phyloP scores from a whole-genome alignment of 2,329 filamentous ascomycete species.

The Aspergillus latus region DNA sequence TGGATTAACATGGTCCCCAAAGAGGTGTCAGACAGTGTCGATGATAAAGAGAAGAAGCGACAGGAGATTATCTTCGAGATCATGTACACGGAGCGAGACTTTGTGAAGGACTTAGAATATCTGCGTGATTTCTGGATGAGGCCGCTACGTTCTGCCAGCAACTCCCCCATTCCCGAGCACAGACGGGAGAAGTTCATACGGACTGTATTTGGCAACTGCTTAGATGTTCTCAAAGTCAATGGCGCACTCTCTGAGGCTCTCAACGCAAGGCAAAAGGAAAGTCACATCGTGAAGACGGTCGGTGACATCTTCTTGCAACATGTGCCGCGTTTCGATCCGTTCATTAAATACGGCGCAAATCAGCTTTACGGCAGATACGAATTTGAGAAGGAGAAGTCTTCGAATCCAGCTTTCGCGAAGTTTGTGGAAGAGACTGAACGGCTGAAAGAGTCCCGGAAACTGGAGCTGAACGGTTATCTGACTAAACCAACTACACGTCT shows the following conservation, averaged over 20 bases:
- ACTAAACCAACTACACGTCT: slow-evolving; percentile 96
- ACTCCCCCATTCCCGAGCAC: slow-evolving; percentile 84
- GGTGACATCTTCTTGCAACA: slow-evolving; percentile 94
- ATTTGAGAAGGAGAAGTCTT: slow-evolving; percentile 91
- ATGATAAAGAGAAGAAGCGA: slow-evolving; percentile 91
- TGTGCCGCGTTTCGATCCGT: slow-evolving; percentile 89
- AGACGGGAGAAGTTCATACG: slow-evolving; percentile 87
- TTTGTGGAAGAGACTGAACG: slow-evolving; percentile 97
- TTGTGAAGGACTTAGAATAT: slow-evolving; percentile 98
- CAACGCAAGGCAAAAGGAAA: slow-evolving; percentile 85
- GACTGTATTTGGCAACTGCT: slow-evolving; percentile 92
- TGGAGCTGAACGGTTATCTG: slow-evolving; percentile 95
- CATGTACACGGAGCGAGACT: slow-evolving; percentile 98
- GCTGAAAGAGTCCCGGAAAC: slow-evolving; percentile 91
- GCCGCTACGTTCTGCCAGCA: slow-evolving; percentile 72
- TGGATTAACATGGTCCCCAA: slow-evolving; percentile 99
- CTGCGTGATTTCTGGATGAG: slow-evolving; percentile 98
- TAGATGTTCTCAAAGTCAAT: slow-evolving; percentile 92
- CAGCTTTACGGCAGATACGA: slow-evolving; percentile 97
- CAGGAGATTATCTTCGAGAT: slow-evolving; percentile 98
- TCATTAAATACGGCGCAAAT: slow-evolving; percentile 93
- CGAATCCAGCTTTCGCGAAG: slow-evolving; percentile 78
- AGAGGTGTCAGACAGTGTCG: slow-evolving; percentile 85
- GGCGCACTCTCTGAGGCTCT: slow-evolving; percentile 83
- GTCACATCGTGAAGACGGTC: slow-evolving; percentile 81